These are phyloP conservation scores for Sporothrix mexicana DNA, from an alignment of 2,329 filamentous ascomycete species.

Conservation along the genomic window DNA sequence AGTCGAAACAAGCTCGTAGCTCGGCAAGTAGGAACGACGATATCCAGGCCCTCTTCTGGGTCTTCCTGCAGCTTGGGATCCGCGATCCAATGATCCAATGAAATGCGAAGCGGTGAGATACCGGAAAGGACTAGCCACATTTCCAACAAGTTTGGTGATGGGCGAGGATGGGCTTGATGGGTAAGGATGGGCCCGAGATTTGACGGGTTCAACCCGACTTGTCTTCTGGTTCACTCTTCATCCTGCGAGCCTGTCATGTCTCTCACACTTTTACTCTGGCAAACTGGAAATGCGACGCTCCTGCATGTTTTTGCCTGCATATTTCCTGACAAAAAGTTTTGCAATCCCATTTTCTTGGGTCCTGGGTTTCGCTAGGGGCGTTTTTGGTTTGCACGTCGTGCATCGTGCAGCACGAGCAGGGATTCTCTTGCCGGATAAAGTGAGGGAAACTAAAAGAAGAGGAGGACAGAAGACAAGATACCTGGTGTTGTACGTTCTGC, in stretches of 20 bases:
- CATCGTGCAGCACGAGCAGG: neutral
- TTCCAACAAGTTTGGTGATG: neutral
- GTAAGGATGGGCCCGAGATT: too few species aligned
- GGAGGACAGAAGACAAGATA: neutral
- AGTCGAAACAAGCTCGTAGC: neutral
- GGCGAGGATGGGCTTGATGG: too few species aligned
- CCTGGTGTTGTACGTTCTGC: neutral
- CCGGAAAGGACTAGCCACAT: slow-evolving; percentile 27
- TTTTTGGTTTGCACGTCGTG: neutral
- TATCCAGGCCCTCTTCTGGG: too few species aligned
- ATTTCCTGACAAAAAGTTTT: neutral
- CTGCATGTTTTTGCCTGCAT: neutral
- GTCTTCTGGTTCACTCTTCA: slow-evolving; percentile 1
- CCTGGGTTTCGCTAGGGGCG: neutral
- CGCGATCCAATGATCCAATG: slow-evolving; percentile 1
- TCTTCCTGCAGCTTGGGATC: neutral
- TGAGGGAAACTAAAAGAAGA: neutral
- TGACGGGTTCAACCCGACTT: neutral
- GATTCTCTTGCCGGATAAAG: neutral
- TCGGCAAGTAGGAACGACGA: neutral
- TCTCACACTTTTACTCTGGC: neutral
- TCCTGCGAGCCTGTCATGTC: neutral
- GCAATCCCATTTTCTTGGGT: slow-evolving; percentile 20
- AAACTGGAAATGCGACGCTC: too few species aligned
- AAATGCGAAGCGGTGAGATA: slow-evolving; percentile 29